Base-by-base conservation (phyloP, 805 yeast genomes). In the Suhomyces pyralidae region DNA sequence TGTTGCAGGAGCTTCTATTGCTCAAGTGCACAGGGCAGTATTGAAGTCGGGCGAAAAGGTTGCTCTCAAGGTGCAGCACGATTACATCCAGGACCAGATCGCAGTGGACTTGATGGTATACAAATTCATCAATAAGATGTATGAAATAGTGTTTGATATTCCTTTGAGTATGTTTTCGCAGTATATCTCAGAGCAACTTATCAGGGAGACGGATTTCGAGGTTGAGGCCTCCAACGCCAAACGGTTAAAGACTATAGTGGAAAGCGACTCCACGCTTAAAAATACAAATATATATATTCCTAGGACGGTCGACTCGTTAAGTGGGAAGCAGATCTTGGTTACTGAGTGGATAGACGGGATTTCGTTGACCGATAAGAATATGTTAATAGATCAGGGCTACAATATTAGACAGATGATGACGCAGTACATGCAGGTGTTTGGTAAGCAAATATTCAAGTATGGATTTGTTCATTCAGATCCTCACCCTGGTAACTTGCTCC, bases 311-410 rank as follows among this genome's bases (percentile, higher is more conserved):
- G 65, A 71, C 0, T 74, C 80, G 3, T 54, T 73, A 25, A 69
- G 85, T 12, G 72, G 83, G 1, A 61, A 65, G 40, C 78, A 82
- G 47, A 82, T 88, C 2, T 65, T 88, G 44, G 77, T 83, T 10
- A 78, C 84, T 24, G 94, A 88, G 66, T 88, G 92, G 91, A 84
- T 88, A 46, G 88, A 88, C 36, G 94, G 92, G 24, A 79, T 81
- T 15, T 67, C 86, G 0, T 66, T 88, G 52, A 69, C 78, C n/a
- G 73, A 78, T 52, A 74, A 73, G 49, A 68, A 75, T 20, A 69
- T 64, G 26, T 65, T 88, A 20, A 60, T 69, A 32, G 68, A 69
- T 9, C 62, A 65, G 10, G 73, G 74, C 1, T 79, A 65, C 59
- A 69, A 80, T 58, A 60, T 75, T 30, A 54, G 66, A 17, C 55